A percentile compares a stretch with the other conserved stretches of the same genome.
These are phyloP conservation scores for Neodidymelliopsis sp. DNA, from an alignment of 2,329 filamentous ascomycete genomes.

Conservation along the genomic window DNA sequence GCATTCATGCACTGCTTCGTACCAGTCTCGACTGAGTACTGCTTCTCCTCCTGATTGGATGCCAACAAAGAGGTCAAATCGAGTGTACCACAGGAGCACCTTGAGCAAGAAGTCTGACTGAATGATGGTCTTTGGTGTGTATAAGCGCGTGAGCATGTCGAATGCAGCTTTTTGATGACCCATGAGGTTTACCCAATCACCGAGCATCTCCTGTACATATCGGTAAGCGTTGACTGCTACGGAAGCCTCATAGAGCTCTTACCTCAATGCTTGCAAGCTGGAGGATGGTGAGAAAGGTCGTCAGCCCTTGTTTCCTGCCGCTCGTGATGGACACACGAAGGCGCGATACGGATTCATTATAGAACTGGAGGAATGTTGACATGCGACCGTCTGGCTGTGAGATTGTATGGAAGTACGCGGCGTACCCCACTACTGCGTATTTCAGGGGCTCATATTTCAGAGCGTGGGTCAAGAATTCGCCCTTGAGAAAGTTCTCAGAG, in stretches of 20 bases:
- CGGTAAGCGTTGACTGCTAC: conserved; percentile 12
- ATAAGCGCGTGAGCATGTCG: conserved; percentile 78
- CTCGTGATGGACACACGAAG: conserved; percentile 75
- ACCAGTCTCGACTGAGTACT: conserved; percentile 80
- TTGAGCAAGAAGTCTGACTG: conserved; percentile 74
- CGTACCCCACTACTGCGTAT: conserved; percentile 86
- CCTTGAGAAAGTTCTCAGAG: conserved; percentile 74
- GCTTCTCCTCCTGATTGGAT: conserved; percentile 82
- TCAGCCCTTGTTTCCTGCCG: conserved; percentile 73
- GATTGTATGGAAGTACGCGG: conserved; percentile 84
- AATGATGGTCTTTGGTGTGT: conserved; percentile 77
- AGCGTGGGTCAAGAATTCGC: conserved; percentile 74
- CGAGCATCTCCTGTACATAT: conserved; percentile 78
- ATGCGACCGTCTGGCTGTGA: conserved; percentile 75
- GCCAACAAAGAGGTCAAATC: conserved; percentile 85
- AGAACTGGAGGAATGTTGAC: conserved; percentile 84
- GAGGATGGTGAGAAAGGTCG: conserved; percentile 84
- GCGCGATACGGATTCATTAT: conserved; percentile 84
- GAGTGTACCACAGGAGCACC: conserved; percentile 86
- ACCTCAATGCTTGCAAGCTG: conserved; percentile 95
- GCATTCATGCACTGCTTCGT: conserved; percentile 68
- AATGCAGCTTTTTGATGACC: conserved; percentile 91
- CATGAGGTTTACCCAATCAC: conserved; percentile 93
- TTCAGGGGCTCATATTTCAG: conserved; percentile 80
- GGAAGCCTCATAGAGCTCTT: conserved; percentile 35